A percentile compares a stretch with the other conserved stretches of the same genome.
Evolutionary conservation across 306 rosid species (phyloP).

Genomic region (Geum urbanum): DNA sequence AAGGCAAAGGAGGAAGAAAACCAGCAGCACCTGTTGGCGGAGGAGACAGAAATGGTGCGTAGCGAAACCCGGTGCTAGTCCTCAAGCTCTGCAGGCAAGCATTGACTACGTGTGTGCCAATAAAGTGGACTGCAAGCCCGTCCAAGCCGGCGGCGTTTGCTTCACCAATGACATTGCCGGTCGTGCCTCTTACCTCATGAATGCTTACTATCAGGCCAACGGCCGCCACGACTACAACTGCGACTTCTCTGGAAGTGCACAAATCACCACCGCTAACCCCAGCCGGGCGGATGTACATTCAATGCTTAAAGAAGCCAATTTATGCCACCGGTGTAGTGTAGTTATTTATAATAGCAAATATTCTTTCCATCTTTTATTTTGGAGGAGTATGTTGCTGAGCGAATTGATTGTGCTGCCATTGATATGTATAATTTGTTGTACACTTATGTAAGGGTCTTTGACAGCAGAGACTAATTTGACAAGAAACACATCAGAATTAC

Average conservation of each 20-base stretch:
- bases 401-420: not conserved
- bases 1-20: not conserved
- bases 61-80: constrained; percentile 44
- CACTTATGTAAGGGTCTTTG: not conserved
- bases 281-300: constrained; percentile 31
- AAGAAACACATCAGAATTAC: not conserved
- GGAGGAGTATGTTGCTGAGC: not conserved
- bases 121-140: constrained; percentile 54
- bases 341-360: not conserved
- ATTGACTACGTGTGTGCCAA: constrained; percentile 67
- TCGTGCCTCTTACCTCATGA: constrained; percentile 70
- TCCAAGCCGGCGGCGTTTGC: constrained; percentile 64
- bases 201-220: constrained; percentile 52
- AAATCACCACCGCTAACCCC: constrained; percentile 43
- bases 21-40: constrained; percentile 14
- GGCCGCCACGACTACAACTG: constrained; percentile 61
- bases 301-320: not conserved
- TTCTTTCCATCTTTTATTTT: not conserved
- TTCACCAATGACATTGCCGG: constrained; percentile 34
- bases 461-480: not conserved
- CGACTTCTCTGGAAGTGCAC: constrained; percentile 54
- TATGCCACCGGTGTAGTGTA: too few relatives aligned
- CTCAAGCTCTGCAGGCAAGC: constrained; percentile 46
- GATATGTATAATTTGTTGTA: not conserved
- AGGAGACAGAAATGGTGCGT: constrained; percentile 56